Base-by-base conservation (phyloP, 2,329 filamentous ascomycete genomes). In the Penicillium polonicum region DNA sequence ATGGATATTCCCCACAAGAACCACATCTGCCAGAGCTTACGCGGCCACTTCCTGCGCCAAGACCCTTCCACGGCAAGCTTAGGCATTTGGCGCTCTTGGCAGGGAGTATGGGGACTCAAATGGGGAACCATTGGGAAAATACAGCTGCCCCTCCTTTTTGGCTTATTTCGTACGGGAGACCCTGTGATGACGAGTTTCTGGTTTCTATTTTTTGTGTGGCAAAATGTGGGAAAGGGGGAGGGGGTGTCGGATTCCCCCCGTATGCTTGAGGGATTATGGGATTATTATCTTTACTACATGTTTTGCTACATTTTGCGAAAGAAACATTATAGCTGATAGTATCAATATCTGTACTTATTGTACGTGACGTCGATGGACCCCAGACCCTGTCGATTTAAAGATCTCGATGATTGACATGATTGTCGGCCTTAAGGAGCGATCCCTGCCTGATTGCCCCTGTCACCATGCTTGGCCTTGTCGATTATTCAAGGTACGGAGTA, bases 61-160 rank as follows among this genome's bases (percentile, higher is more conserved):
- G 65, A 23, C 58, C 29, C n/a, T 36, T 52, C 46, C 61, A 58
- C 58, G 42, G 58, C 59, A 60, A 66, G 65, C 65, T 67, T 67
- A 67, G 65, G 63, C 62, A 67, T 66, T 65, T 64, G 53, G 58
- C 60, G 59, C 46, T 42, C 60, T 66, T 67, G 63, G 65, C 63
- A 60, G 15, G 41, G 41, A 25, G 8, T 25, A 17, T 25, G 21
- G 7, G 21, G 21, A 42, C 6, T 43, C 39, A 8, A 8, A 42
- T 42, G 21, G 39, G 21, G 41, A 29, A 12, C 25, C 41, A 33
- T 36, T 44, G 23, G 50, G 25, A 33, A 33, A 29, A 19, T 27
- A 33, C 36, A 44, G 15, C 27, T 55, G 48, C 54, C 48, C 54
- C 55, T 57, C 49, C 33, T 48, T 57, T 57, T 56, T 23, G 17